Evolutionary conservation across 1,139 yeast genomes (phyloP).

Genomic region (Maudiozyma humilis): DNA sequence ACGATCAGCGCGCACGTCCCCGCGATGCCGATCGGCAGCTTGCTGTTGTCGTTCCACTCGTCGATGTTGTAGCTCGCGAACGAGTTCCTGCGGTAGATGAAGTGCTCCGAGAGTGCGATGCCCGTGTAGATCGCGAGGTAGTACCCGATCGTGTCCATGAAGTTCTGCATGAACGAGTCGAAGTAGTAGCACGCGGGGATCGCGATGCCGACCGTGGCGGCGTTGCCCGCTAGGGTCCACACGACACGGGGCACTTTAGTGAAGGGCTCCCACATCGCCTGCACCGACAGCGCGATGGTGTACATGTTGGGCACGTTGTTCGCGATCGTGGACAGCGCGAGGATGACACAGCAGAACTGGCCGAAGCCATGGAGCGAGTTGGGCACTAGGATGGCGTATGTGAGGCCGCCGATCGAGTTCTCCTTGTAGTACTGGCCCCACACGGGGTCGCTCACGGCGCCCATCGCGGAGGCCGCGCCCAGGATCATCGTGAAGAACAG

Average conservation of each 20-base stretch:
- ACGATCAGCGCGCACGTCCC: constrained; percentile 69
- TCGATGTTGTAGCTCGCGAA: constrained; percentile 54
- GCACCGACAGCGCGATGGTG: constrained; percentile 80
- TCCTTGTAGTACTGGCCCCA: constrained; percentile 40
- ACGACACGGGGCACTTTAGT: constrained; percentile 65
- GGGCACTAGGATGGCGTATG: constrained; percentile 63
- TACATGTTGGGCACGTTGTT: constrained; percentile 90
- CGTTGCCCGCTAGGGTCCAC: constrained; percentile 74
- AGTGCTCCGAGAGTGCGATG: constrained; percentile 66
- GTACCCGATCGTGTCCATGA: constrained; percentile 85
- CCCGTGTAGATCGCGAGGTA: constrained; percentile 80
- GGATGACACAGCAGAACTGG: constrained; percentile 72
- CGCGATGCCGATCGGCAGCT: constrained; percentile 67
- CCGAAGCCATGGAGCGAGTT: constrained; percentile 85
- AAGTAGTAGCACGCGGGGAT: constrained; percentile 79
- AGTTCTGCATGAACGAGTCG: constrained; percentile 62
- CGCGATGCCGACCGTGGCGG: constrained; percentile 69
- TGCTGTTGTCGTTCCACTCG: constrained; percentile 46
- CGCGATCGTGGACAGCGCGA: constrained; percentile 77
- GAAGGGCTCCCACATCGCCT: constrained; percentile 68
- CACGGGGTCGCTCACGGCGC: constrained; percentile 34
- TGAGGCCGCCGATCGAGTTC: constrained; percentile 66
- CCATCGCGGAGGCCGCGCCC: constrained; percentile 83
- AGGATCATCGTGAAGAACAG: constrained; percentile 62
- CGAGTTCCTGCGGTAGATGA: constrained; percentile 57